Evolutionary conservation across 257 asterid genomes (phyloP).

Genomic region (Hygrophila difformis): DNA sequence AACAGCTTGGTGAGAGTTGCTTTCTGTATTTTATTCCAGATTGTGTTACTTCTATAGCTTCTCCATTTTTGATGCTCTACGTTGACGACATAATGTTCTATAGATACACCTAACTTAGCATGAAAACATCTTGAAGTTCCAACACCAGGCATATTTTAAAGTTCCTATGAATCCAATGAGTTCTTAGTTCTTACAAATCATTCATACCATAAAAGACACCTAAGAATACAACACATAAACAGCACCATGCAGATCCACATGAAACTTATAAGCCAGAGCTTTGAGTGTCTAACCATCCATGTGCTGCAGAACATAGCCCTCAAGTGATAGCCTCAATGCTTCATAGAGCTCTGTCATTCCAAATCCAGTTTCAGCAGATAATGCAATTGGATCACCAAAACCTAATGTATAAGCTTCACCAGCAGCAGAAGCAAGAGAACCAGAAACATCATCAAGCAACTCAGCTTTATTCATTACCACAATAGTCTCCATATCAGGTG

Average conservation of each 20-base stretch:
- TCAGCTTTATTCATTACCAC: slow-evolving; percentile 96
- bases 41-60: no score
- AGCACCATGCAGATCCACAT: slow-evolving; percentile 5
- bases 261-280: background rate
- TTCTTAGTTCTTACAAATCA: background rate
- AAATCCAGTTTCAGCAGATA: slow-evolving; percentile 94
- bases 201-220: background rate
- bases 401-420: slow-evolving; percentile 88
- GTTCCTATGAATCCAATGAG: no score
- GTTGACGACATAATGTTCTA: no score
- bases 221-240: background rate
- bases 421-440: slow-evolving; percentile 72
- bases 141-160: no score
- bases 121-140: no score
- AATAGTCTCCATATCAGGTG: slow-evolving; percentile 56
- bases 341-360: slow-evolving; percentile 75
- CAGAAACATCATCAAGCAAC: slow-evolving; percentile 70
- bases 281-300: slow-evolving; percentile 33
- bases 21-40: no score
- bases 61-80: no score
- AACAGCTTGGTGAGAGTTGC: no score
- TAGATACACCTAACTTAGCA: no score
- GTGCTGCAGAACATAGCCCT: slow-evolving; percentile 45
- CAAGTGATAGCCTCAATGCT: slow-evolving; percentile 63
- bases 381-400: slow-evolving; percentile 85